Percentiles rank a stretch among this genome's conserved stretches.
Evolutionary conservation across 1,139 yeast genomes (phyloP).

Genomic region (Yamadazyma mexicana): DNA sequence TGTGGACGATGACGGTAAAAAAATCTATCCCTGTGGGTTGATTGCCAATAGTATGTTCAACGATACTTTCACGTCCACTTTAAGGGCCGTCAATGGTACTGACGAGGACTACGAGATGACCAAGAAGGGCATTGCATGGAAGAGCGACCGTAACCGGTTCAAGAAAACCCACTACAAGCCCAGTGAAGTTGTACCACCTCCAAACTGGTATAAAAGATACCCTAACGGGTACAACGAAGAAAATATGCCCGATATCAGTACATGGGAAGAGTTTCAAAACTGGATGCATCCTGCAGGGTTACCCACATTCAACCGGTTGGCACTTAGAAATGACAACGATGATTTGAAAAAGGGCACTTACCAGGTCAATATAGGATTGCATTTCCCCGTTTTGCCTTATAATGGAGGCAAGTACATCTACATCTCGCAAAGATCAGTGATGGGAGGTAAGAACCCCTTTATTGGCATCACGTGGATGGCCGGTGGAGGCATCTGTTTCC

Average conservation of each 20-base stretch:
- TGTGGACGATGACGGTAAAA: conserved; percentile 50
- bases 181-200: conserved; percentile 73
- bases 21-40: conserved; percentile 74
- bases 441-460: conserved; percentile 89
- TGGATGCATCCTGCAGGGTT: conserved; percentile 98
- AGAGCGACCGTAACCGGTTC: conserved; percentile 56
- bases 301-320: conserved; percentile 81
- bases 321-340: conserved; percentile 73
- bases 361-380: conserved; percentile 70
- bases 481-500: conserved; percentile 85
- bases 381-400: conserved; percentile 84
- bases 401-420: conserved; percentile 82
- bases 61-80: conserved; percentile 56
- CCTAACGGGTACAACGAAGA: conserved; percentile 71
- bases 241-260: conserved; percentile 60
- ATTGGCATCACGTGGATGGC: conserved; percentile 88
- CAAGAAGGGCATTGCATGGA: conserved; percentile 65
- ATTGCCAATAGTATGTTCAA: conserved; percentile 77
- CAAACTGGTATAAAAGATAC: conserved; percentile 64
- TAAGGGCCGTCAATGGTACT: conserved; percentile 39
- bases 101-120: conserved; percentile 48
- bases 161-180: conserved; percentile 59
- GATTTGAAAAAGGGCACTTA: conserved; percentile 66
- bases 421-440: conserved; percentile 77
- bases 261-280: conserved; percentile 77